Base-by-base conservation (phyloP, 805 yeast species). In the Candida maltosa region DNA sequence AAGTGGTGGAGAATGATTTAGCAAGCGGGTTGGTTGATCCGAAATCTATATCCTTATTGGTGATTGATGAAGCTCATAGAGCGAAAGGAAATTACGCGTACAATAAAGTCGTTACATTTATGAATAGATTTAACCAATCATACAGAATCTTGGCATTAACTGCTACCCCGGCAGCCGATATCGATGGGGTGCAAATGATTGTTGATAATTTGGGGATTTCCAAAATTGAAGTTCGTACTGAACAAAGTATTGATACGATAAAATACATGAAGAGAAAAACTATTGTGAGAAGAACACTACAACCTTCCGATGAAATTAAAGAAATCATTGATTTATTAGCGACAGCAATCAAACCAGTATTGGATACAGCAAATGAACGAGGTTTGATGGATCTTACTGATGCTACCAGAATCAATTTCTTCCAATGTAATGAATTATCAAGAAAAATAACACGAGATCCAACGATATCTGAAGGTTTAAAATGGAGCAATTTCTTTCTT, bases 51-150 rank as follows among this genome's bases (percentile, higher is more conserved):
- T 83, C 78, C 0, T 75, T 93, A 35, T 48, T 94, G 29, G 91
- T 93, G 2, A 71, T 93, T 16, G 99, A 93, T 60, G 99, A 93
- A 62, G 97, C 98, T 0, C 99, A 93, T 57, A 68, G 96, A 32
- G 88, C 97, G 0, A 81, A 82, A 34, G 96, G 96, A 0, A 83
- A 86, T 36, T 89, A 88, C 53, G 84, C 97, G 1, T 91, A 91
- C 51, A 82, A 82, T 31, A 83, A 84, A 37, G 89, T 91, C n/a
- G 86, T 85, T 2, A 67, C 76, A 42, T 80, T 76, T 47, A 31
- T 68, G 32, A 70, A 73, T 19, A 59, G 86, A 34, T 79, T 78
- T 51, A 69, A 76, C 1, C 26, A 25, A 2, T 76, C 86, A 2
- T 83, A 79, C 46, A 66, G 98, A 29, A 66, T 89, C 0, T 57